Base-by-base conservation (phyloP, 1,284 basidiomycete species). In the Athelia sp. region DNA sequence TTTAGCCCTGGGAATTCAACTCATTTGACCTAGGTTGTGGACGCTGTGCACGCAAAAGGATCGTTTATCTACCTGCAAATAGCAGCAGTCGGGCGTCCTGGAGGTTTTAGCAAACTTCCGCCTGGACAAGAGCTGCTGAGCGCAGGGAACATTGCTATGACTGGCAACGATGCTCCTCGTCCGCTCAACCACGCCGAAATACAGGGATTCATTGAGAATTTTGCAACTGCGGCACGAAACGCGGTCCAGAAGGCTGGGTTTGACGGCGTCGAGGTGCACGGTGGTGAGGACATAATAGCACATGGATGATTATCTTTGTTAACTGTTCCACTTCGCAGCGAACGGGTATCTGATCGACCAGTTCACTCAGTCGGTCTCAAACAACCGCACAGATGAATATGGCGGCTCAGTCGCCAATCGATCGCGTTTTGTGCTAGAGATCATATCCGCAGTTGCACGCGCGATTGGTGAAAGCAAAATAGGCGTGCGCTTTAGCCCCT, bases 331-430 rank as follows among this genome's bases (percentile, higher is more conserved):
- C 26, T 13, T 4, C 26, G 26, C 26, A 29, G 64, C 68, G 17
- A 68, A 71, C 51, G 72, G 71, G 11, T 71, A 67, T 51, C 58
- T 73, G 6, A 21, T 70, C 47, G 65, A 67, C 54, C 63, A 69
- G 54, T 74, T 72, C 58, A 43, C 69, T 36, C 65, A 68, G 38
- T 58, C 63, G 36, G 54, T 56, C 1, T 54, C 67, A 40, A 82
- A 79, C 68, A 70, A 73, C 34, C 74, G 81, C 24, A 78, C 73
- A 9, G 81, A 84, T 62, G 62, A 69, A 47, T 85, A 80, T 58
- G 81, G 81, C 8, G 81, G 80, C 0, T 71, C 70, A 0, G 50
- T 78, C 38, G 75, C 79, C 63, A 82, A 82, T 57, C 69, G 81
- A 17, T 55, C 65, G 1, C 65, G 75, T 4, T 82, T 83, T 50